Base-by-base conservation (phyloP, 1,284 basidiomycete species). In the Albatrellus sp. region DNA sequence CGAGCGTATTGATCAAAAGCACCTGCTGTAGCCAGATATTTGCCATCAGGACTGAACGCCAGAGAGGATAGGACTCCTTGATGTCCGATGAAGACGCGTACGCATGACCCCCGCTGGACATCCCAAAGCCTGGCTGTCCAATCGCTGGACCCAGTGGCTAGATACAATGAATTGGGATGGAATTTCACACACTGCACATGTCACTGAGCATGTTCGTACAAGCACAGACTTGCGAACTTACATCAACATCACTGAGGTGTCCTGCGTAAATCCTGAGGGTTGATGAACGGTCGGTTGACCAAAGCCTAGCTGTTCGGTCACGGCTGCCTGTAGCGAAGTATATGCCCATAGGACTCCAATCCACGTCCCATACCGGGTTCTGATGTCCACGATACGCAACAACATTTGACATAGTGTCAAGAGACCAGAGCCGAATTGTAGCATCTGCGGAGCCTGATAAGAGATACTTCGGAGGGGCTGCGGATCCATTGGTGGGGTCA, bases 281-380 rank as follows among this genome's bases (percentile, higher is more conserved):
- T 6, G 84, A 80, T 13, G 82, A 79, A 44, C 92, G 72, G 59
- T 99, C 96, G 2, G 93, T 93, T 29, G 86, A 90, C 96, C 96
- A 99, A 37, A 99, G 70, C 53, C 94, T 74, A 0, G 96, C 96
- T 2, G 96, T 97, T 50, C 90, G 72, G 63, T 99, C 96, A 42
- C 94, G 71, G 58, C 90, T 93, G 5, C 80, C 92, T 10, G 90
- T 94, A 0, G 94, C 94, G 63, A 99, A 99, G 65, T 98, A 98
- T n/a, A 94, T 81, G 5, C 96, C 94, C 67, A 90, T 78, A 6
- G 94, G 93, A 52, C 89, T 92, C 96, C 96, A 99, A 60, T 97
- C 84, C 8, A 96, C 90, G 55, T 98, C 93, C 96, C 96, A 99
- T 0, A 99, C 83, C 0, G 96, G 93, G 60, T 96, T 93, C 59